phyloP scores from a whole-genome alignment of 768 basidiomycete species.

The Collybia mongolica region DNA sequence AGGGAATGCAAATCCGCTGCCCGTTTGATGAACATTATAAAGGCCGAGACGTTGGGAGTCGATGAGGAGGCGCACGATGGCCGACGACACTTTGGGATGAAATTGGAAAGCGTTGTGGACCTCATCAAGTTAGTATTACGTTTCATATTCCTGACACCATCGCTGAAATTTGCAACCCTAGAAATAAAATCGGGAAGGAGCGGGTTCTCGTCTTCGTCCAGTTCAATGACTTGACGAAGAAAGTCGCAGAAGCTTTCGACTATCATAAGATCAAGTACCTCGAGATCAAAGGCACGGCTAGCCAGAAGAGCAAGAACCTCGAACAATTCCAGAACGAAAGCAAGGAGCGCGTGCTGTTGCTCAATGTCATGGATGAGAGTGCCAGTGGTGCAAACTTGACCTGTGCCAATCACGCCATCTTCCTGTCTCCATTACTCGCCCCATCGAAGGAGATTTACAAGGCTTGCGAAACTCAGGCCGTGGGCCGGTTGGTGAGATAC shows the following conservation, averaged over 20 bases:
- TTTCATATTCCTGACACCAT: background rate
- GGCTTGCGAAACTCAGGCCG: constrained; percentile 79
- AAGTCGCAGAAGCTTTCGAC: constrained; percentile 80
- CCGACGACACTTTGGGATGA: constrained; percentile 75
- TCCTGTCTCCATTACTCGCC: constrained; percentile 88
- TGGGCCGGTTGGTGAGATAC: constrained; percentile 81
- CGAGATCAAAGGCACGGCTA: constrained; percentile 78
- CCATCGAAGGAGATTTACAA: constrained; percentile 81
- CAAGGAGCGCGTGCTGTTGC: constrained; percentile 74
- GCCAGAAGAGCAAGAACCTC: constrained; percentile 76
- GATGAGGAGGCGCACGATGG: constrained; percentile 77
- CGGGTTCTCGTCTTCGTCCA: constrained; percentile 94
- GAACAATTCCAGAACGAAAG: constrained; percentile 84
- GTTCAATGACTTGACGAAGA: constrained; percentile 90
- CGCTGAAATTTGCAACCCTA: constrained; percentile 22
- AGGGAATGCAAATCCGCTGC: constrained; percentile 79
- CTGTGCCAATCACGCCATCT: constrained; percentile 91
- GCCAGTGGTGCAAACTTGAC: constrained; percentile 94
- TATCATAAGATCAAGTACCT: constrained; percentile 73
- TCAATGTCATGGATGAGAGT: constrained; percentile 94
- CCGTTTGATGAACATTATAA: constrained; percentile 79
- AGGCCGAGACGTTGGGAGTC: constrained; percentile 73
- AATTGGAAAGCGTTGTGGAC: constrained; percentile 73
- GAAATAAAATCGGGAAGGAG: constrained; percentile 71
- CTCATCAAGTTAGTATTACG: constrained; percentile 62